Percentiles rank a stretch among this genome's conserved stretches.
These are phyloP conservation scores for Setaria italica DNA, from an alignment of 202 grass and related monocot species.

Conservation along the genomic window DNA sequence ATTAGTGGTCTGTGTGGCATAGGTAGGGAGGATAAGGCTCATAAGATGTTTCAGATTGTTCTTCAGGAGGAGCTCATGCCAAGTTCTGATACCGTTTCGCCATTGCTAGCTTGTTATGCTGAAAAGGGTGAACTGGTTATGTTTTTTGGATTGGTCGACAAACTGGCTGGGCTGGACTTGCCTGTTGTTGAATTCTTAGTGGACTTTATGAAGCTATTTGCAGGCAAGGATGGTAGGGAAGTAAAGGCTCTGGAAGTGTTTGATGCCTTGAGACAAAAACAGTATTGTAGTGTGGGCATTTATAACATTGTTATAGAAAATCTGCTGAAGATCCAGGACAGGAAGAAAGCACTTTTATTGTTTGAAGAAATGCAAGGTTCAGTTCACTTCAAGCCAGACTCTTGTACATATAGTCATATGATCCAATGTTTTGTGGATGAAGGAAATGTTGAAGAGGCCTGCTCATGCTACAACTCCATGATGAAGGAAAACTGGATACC, in stretches of 20 bases:
- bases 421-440: constrained; percentile 88
- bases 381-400: constrained; percentile 58
- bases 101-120: constrained; percentile 70
- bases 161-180: constrained; percentile 59
- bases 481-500: constrained; percentile 70
- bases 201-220: constrained; percentile 62
- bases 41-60: constrained; percentile 74
- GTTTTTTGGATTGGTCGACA: constrained; percentile 62
- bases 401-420: constrained; percentile 72
- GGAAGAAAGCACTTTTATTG: constrained; percentile 56
- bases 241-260: constrained; percentile 66
- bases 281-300: constrained; percentile 57
- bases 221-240: constrained; percentile 63
- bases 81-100: constrained; percentile 59
- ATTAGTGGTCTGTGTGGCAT: constrained; percentile 73
- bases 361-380: constrained; percentile 75
- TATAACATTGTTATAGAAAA: constrained; percentile 80
- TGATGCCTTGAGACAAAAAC: constrained; percentile 58
- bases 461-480: constrained; percentile 79
- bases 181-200: constrained; percentile 59
- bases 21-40: constrained; percentile 67
- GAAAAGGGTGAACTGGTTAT: constrained; percentile 63
- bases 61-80: constrained; percentile 66
- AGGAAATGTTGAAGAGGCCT: constrained; percentile 78
- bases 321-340: constrained; percentile 71